These are phyloP conservation scores for Liriodendron chinense DNA, from an alignment of 164 flowering plant genomes.

Conservation along the genomic window DNA sequence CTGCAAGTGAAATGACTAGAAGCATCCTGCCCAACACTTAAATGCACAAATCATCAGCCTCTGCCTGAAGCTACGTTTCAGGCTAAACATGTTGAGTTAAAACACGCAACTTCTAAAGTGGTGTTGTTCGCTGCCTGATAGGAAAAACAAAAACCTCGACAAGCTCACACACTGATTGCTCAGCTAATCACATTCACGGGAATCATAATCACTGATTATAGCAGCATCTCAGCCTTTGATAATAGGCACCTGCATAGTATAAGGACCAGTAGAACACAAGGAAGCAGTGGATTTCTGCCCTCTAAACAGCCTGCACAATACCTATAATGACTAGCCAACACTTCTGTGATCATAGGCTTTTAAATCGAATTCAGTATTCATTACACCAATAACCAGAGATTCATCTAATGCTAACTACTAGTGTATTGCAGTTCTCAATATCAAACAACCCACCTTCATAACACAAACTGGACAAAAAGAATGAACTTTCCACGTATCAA, in stretches of 20 bases:
- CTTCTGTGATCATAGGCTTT: not conserved
- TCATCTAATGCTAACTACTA: not conserved
- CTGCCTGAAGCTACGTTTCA: too few relatives aligned
- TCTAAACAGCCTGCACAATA: too few relatives aligned
- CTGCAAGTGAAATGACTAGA: too few relatives aligned
- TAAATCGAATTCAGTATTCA: not conserved
- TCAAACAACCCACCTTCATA: not conserved
- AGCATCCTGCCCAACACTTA: too few relatives aligned
- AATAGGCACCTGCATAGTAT: not conserved
- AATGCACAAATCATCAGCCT: too few relatives aligned
- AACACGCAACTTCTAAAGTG: too few relatives aligned
- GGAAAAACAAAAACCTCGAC: too few relatives aligned
- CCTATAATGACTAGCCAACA: not conserved
- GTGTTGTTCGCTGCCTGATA: too few relatives aligned
- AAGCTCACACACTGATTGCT: not conserved
- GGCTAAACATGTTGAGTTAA: too few relatives aligned
- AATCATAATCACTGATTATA: not conserved
- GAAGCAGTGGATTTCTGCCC: too few relatives aligned
- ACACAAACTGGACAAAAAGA: not conserved
- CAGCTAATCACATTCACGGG: not conserved
- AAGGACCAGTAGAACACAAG: not conserved
- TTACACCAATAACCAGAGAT: not conserved
- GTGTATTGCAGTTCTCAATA: not conserved
- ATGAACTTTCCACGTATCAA: slow-evolving; percentile 1
- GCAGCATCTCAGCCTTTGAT: not conserved